Percentiles rank a stretch among this genome's conserved stretches.
Conservation (phyloP, 1,284 basidiomycete genomes). For the Cystobasidium pallidum region DNA sequence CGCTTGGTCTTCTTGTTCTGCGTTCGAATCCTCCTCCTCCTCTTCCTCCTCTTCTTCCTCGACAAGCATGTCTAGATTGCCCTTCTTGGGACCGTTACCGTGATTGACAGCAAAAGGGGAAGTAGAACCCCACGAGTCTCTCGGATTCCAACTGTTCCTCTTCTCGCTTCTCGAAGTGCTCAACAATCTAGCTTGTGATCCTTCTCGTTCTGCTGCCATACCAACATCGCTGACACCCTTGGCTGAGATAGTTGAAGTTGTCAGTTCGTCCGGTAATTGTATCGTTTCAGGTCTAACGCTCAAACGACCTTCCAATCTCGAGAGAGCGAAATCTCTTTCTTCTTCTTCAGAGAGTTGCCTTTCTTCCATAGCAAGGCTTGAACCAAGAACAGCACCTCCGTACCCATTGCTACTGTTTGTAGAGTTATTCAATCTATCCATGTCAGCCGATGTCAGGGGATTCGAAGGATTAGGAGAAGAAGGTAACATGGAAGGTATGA, state of each 20-base stretch:
- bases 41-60: constrained; percentile 48
- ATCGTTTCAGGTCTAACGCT: constrained; percentile 22
- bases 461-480: constrained; percentile 15
- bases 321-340: constrained; percentile 32
- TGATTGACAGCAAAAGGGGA: constrained; percentile 15
- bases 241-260: neutral
- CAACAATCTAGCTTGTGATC: constrained; percentile 6
- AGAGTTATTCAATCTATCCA: constrained; percentile 21
- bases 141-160: constrained; percentile 18
- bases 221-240: neutral
- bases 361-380: constrained; percentile 20
- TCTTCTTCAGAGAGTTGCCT: constrained; percentile 23
- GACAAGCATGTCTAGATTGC: constrained; percentile 45
- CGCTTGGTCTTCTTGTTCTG: constrained; percentile 1
- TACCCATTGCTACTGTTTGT: constrained; percentile 9
- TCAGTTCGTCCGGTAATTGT: constrained; percentile 18
- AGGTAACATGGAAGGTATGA: constrained; percentile 43
- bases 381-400: constrained; percentile 9
- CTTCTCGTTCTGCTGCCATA: neutral
- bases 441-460: constrained; percentile 8
- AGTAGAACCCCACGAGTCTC: constrained; percentile 30
- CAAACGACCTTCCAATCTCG: constrained; percentile 30
- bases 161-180: constrained; percentile 3
- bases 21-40: constrained; percentile 32
- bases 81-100: neutral